Evolutionary conservation across 305 asterid genomes (phyloP).

Genomic region (Fraxinus nigra): DNA sequence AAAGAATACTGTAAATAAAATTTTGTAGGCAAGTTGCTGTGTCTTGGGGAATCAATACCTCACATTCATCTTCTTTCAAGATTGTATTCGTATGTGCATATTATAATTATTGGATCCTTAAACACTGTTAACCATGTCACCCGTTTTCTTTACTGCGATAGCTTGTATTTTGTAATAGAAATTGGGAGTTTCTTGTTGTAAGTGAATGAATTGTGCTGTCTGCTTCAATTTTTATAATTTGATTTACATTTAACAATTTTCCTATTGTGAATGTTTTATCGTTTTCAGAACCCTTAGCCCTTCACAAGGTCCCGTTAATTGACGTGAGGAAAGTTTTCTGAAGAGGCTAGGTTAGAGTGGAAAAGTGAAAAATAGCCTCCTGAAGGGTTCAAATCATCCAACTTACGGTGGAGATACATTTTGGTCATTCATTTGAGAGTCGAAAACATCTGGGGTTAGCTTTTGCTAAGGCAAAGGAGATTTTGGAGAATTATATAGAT

Average conservation of each 20-base stretch:
- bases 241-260: background rate
- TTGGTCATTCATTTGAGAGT: background rate
- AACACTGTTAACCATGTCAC: background rate
- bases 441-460: no score
- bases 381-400: background rate
- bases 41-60: background rate
- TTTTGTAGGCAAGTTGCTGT: background rate
- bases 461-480: background rate
- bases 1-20: slow-evolving; percentile 14
- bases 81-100: background rate
- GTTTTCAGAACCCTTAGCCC: background rate
- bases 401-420: background rate
- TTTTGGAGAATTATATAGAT: background rate
- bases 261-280: background rate
- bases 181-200: background rate
- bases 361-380: background rate
- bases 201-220: background rate
- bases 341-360: background rate
- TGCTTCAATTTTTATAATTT: background rate
- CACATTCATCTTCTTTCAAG: background rate
- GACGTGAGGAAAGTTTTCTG: background rate
- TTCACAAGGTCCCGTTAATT: background rate
- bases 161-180: background rate
- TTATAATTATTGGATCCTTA: background rate
- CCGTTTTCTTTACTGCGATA: background rate